These are phyloP conservation scores for Baudoinia panamericana DNA, from an alignment of 495 filamentous ascomycete genomes.

Conservation along the genomic window DNA sequence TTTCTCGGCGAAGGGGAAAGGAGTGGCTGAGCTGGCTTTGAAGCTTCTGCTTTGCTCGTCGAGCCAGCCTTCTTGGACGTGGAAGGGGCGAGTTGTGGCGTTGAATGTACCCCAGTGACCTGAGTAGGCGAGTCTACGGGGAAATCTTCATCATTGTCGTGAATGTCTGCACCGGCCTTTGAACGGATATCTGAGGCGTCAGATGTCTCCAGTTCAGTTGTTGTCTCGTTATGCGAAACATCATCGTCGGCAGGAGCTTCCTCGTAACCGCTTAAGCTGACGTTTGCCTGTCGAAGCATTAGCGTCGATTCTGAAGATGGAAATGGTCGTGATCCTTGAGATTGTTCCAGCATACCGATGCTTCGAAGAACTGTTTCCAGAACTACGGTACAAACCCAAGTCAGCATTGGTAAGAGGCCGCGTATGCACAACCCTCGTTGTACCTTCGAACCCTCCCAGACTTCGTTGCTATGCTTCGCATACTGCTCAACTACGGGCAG, in stretches of 20 bases:
- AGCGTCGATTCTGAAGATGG: neutral
- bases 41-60: slow-evolving; percentile 1
- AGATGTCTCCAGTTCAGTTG: slow-evolving; percentile 17
- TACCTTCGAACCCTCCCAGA: slow-evolving; percentile 96
- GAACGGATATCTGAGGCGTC: slow-evolving; percentile 9
- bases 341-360: slow-evolving; percentile 40
- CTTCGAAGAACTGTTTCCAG: slow-evolving; percentile 99
- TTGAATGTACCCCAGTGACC: slow-evolving; percentile 28
- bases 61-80: slow-evolving; percentile 6
- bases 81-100: slow-evolving; percentile 16
- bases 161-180: neutral
- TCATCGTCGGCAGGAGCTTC: slow-evolving; percentile 49
- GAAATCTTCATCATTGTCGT: slow-evolving; percentile 22
- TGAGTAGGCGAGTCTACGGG: slow-evolving; percentile 28
- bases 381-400: too few relatives aligned
- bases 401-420: too few relatives aligned
- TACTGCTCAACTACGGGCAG: slow-evolving; percentile 93
- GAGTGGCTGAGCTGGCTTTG: too few relatives aligned
- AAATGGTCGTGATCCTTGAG: too few relatives aligned
- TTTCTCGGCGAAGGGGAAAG: slow-evolving; percentile 18
- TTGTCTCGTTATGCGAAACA: slow-evolving; percentile 35
- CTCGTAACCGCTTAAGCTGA: slow-evolving; percentile 92
- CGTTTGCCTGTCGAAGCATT: slow-evolving; percentile 48
- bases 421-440: too few relatives aligned
- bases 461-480: slow-evolving; percentile 78